Conservation (phyloP, 2,329 filamentous ascomycete species). For the Kalmusia sp. region DNA sequence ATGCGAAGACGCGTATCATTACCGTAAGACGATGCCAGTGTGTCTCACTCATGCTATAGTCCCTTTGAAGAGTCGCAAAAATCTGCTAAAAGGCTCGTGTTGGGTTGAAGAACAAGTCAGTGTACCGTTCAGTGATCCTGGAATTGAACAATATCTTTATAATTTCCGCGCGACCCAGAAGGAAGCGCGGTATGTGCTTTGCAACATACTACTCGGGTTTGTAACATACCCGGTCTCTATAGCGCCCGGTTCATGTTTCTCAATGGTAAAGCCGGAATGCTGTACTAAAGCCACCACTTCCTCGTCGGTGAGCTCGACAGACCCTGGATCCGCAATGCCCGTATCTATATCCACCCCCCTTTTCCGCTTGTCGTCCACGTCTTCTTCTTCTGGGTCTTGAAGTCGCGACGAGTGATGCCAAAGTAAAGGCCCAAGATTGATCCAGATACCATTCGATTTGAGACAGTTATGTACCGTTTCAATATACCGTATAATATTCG, state of each 20-base stretch:
- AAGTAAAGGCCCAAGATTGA: slow-evolving; percentile 88
- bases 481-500: slow-evolving; percentile 89
- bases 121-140: too few species aligned
- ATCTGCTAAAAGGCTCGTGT: too few species aligned
- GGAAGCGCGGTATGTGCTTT: slow-evolving; percentile 79
- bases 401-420: slow-evolving; percentile 92
- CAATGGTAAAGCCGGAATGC: slow-evolving; percentile 77
- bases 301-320: slow-evolving; percentile 87
- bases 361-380: slow-evolving; percentile 31
- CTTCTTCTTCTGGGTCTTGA: slow-evolving; percentile 39
- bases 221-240: slow-evolving; percentile 86
- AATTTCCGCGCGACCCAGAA: slow-evolving; percentile 86
- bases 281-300: slow-evolving; percentile 81
- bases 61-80: too few species aligned
- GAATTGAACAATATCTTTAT: too few species aligned
- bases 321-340: slow-evolving; percentile 87
- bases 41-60: too few species aligned
- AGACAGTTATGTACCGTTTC: slow-evolving; percentile 83
- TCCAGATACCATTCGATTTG: slow-evolving; percentile 77
- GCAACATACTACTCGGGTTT: slow-evolving; percentile 83
- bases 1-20: too few species aligned
- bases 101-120: too few species aligned
- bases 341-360: slow-evolving; percentile 34
- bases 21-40: too few species aligned
- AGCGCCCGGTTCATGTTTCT: slow-evolving; percentile 62